These are phyloP conservation scores for Thalassiosira profunda DNA, from an alignment of 108 stramenopile species.

Conservation along the genomic window DNA sequence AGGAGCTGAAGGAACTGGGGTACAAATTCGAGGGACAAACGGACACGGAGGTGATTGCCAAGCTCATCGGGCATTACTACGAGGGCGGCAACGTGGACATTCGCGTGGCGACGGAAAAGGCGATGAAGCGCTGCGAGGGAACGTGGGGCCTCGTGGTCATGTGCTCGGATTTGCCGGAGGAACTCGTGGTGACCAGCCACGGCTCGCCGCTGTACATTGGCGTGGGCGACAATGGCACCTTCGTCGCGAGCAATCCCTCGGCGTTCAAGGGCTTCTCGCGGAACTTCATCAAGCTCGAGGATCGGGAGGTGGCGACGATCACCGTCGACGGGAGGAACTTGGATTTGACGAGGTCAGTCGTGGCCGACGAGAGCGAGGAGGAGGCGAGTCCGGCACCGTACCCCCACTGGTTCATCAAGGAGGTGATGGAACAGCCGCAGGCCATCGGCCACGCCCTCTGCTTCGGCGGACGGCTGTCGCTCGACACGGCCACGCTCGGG, in stretches of 20 bases:
- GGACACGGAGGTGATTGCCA: slow-evolving; percentile 92
- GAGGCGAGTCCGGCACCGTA: slow-evolving; percentile 68
- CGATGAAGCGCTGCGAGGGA: slow-evolving; percentile 75
- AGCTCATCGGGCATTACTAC: slow-evolving; percentile 69
- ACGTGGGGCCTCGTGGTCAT: slow-evolving; percentile 82
- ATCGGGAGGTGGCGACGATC: slow-evolving; percentile 84
- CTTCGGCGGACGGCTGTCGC: slow-evolving; percentile 68
- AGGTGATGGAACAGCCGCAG: slow-evolving; percentile 90
- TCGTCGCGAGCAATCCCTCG: slow-evolving; percentile 83
- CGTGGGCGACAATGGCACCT: slow-evolving; percentile 69
- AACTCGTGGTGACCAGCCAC: slow-evolving; percentile 87
- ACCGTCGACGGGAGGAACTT: slow-evolving; percentile 64
- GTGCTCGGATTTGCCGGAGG: slow-evolving; percentile 61
- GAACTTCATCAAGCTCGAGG: slow-evolving; percentile 88
- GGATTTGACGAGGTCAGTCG: slow-evolving; percentile 59
- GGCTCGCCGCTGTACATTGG: slow-evolving; percentile 91
- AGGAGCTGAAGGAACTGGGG: slow-evolving; percentile 64
- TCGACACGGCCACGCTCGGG: slow-evolving; percentile 51
- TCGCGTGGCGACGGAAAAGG: slow-evolving; percentile 62
- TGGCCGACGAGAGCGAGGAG: slow-evolving; percentile 56
- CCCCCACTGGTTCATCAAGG: slow-evolving; percentile 89
- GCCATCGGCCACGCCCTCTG: slow-evolving; percentile 82
- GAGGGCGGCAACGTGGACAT: slow-evolving; percentile 27
- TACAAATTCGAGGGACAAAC: slow-evolving; percentile 83
- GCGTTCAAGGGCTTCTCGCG: slow-evolving; percentile 87